Base-by-base conservation (phyloP, 306 rosid genomes). In the Castanea sativa region DNA sequence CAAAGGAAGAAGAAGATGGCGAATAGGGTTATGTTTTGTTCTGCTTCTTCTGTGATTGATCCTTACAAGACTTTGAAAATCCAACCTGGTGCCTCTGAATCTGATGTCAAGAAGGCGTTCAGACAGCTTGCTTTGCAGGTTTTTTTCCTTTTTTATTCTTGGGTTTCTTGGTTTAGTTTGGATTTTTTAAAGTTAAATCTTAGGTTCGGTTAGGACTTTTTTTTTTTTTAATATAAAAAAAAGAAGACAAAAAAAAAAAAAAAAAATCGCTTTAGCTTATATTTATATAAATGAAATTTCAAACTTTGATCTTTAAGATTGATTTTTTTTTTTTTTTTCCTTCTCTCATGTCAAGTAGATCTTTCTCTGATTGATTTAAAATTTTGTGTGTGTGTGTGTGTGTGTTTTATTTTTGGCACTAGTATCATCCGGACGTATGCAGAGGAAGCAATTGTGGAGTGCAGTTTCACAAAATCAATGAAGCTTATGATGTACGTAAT, bases 381-480 rank as follows among this genome's bases (percentile, higher is more conserved):
- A 2, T 7, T 19, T 6, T 67, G 16, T 73, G 71, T 19, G 11
- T 67, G 16, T 73, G 68, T 11, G 32, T 84, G 75, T 35, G 7
- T 38, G n/a, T n/a, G n/a, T n/a, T 38, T 7, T 38, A 1, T 41
- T 41, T 41, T 8, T 8, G 11, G 3, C 45, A 41, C 45, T 94
- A 95, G 98, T 95, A 93, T 43, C 99, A 95, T 84, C 98, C 98
- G 5, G 99, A 95, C 7, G 98, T 95, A 1, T 93, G 98, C 74
- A 90, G 87, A 82, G 98, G 94, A 49, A 90, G 9, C 75, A 91
- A 91, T 73, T 91, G 96, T 16, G 89, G 93, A 1, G 99, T 93
- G 55, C 89, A 89, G 73, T 93, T 95, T 88, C 92, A 93, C 56
- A 80, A 71, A 71, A 95, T 95, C 89, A 91, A 93, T 6, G 92